Conservation (phyloP, 495 filamentous ascomycete species). For the Podospora sp. region DNA sequence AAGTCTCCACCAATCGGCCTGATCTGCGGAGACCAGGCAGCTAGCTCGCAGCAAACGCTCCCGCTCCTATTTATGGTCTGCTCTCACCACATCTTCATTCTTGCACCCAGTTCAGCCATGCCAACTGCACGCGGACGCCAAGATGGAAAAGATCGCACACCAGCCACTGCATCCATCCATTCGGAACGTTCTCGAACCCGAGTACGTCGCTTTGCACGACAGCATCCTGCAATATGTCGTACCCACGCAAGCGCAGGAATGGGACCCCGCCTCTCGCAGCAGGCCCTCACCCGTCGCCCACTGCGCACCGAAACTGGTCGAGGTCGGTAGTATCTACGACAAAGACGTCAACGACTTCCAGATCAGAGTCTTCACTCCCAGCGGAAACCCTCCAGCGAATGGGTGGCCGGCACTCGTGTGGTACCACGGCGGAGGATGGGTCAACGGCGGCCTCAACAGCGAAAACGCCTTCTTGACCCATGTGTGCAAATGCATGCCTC, state of each 20-base stretch:
- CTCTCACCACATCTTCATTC: too few species aligned
- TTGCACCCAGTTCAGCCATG: too few species aligned
- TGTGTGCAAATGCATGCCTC: constrained; percentile 19
- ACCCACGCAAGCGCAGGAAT: constrained; percentile 12
- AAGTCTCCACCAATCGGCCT: too few species aligned
- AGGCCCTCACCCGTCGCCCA: background rate
- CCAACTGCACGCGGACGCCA: background rate
- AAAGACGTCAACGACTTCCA: background rate
- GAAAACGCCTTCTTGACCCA: constrained; percentile 19
- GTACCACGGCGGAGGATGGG: constrained; percentile 37
- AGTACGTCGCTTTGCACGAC: constrained; percentile 29
- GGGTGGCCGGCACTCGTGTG: constrained; percentile 29
- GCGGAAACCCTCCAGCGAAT: background rate
- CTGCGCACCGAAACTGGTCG: background rate
- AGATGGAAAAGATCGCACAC: constrained; percentile 14
- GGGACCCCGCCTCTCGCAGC: constrained; percentile 11
- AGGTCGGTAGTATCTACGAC: constrained; percentile 12
- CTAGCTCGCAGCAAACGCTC: too few species aligned
- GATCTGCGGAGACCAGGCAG: too few species aligned
- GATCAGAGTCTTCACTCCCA: constrained; percentile 18
- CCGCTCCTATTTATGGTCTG: too few species aligned
- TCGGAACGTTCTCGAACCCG: constrained; percentile 23
- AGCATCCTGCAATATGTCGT: constrained; percentile 23
- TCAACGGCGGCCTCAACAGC: constrained; percentile 23
- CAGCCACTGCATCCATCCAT: constrained; percentile 28